phyloP scores from a whole-genome alignment of 2,329 filamentous ascomycete genomes.

The Aspergillus ochraceus region DNA sequence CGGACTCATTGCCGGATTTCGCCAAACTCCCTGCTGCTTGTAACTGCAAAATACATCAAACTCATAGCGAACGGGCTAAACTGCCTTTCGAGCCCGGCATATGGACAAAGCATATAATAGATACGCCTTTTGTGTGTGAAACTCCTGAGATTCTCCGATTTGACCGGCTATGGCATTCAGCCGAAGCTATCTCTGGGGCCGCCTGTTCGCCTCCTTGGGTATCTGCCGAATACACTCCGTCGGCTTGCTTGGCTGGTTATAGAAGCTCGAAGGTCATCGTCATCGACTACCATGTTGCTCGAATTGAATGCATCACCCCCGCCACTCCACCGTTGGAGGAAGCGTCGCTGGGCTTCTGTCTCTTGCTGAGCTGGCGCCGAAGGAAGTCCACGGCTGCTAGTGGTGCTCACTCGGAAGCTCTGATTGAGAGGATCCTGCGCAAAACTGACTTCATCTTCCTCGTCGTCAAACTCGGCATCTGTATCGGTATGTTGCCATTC shows the following conservation, averaged over 20 bases:
- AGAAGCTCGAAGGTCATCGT: conserved; percentile 36
- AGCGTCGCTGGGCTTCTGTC: conserved; percentile 41
- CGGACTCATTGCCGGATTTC: neutral
- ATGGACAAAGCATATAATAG: neutral
- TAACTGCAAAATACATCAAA: neutral
- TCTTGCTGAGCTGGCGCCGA: conserved; percentile 31
- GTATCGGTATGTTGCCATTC: conserved; percentile 79
- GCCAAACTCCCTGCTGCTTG: neutral
- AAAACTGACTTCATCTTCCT: conserved; percentile 36
- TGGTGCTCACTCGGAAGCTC: conserved; percentile 35
- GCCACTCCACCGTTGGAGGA: conserved; percentile 41
- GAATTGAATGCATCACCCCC: conserved; percentile 37
- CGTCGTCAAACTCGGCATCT: conserved; percentile 60
- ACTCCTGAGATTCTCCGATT: neutral
- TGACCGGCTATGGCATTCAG: conserved; percentile 11
- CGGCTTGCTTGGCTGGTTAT: conserved; percentile 33
- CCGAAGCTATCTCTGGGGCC: conserved; percentile 56
- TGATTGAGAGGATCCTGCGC: conserved; percentile 26
- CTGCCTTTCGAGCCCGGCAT: neutral
- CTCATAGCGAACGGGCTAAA: neutral
- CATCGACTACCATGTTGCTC: conserved; percentile 36
- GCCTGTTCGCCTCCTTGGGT: conserved; percentile 41
- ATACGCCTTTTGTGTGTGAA: neutral
- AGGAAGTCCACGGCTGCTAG: conserved; percentile 33
- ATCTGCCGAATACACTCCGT: conserved; percentile 36